phyloP scores from a whole-genome alignment of 2,329 filamentous ascomycete species.

The Colletotrichum horii region DNA sequence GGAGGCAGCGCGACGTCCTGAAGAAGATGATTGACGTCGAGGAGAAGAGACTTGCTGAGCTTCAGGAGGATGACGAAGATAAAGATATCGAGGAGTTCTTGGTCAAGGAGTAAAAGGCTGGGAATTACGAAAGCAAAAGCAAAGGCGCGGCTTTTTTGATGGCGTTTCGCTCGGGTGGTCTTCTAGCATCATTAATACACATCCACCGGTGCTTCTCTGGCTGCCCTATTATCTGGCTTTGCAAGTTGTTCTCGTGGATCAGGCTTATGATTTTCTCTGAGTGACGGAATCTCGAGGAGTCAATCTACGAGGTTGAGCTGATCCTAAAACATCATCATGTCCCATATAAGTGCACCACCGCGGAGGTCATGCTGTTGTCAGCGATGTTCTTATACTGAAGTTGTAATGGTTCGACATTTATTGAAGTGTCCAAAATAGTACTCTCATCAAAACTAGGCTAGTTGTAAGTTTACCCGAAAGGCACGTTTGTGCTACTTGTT shows the following conservation, averaged over 20 bases:
- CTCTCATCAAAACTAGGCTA: neutral
- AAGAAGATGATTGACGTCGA: constrained; percentile 68
- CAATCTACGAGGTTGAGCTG: neutral
- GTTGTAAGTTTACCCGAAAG: neutral
- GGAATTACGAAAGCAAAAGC: too few relatives aligned
- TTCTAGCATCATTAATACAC: neutral
- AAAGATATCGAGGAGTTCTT: constrained; percentile 79
- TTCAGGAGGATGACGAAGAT: constrained; percentile 69
- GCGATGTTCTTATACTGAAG: neutral
- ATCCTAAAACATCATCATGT: neutral
- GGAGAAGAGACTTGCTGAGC: constrained; percentile 62
- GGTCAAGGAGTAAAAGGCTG: constrained; percentile 26
- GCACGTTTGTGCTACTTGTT: neutral
- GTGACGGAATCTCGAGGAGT: neutral
- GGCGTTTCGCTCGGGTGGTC: neutral
- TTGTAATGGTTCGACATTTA: fast-evolving
- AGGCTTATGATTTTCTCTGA: neutral
- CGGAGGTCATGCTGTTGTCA: fast-evolving
- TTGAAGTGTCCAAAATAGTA: fast-evolving
- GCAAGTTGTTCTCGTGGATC: neutral
- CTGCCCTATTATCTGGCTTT: neutral
- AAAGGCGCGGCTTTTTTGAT: neutral
- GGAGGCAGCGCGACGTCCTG: constrained; percentile 70
- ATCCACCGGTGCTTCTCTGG: neutral
- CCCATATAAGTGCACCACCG: neutral